phyloP scores from a whole-genome alignment of 495 filamentous ascomycete genomes.

The Penicillium samsonianum region DNA sequence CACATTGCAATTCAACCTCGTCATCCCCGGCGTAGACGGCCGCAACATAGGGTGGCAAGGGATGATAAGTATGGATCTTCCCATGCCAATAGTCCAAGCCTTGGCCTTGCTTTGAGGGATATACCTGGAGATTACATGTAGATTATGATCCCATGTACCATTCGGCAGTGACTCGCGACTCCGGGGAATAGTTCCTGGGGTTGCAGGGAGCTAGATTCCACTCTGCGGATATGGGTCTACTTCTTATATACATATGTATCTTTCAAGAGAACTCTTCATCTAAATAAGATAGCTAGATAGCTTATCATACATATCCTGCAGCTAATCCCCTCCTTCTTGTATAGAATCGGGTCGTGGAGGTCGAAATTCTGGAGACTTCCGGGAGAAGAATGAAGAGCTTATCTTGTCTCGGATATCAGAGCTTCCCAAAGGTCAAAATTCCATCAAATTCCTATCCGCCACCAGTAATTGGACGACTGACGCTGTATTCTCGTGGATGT shows the following conservation, averaged over 20 bases:
- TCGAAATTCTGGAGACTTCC: background rate
- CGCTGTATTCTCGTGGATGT: background rate
- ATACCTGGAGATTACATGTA: background rate
- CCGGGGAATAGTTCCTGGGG: conserved; percentile 13
- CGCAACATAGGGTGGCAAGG: background rate
- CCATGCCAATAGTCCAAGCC: background rate
- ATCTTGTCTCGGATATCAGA: background rate
- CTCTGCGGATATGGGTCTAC: background rate
- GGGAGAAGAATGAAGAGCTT: background rate
- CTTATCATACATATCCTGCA: background rate
- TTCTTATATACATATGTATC: conserved; percentile 2
- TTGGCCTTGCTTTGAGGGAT: background rate
- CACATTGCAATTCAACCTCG: background rate
- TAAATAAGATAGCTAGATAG: background rate
- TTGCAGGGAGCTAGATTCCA: conserved; percentile 1
- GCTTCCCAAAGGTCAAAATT: background rate
- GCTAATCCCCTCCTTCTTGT: background rate
- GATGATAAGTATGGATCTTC: background rate
- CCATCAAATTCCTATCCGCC: conserved; percentile 2
- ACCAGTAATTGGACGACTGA: conserved; percentile 15
- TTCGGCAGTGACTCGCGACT: background rate
- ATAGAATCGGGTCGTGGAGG: background rate
- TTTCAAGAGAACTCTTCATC: background rate
- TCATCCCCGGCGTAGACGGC: background rate
- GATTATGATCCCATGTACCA: background rate